These are phyloP conservation scores for Pythium angustatum DNA, from an alignment of 352 stramenopile genomes.

Conservation along the genomic window DNA sequence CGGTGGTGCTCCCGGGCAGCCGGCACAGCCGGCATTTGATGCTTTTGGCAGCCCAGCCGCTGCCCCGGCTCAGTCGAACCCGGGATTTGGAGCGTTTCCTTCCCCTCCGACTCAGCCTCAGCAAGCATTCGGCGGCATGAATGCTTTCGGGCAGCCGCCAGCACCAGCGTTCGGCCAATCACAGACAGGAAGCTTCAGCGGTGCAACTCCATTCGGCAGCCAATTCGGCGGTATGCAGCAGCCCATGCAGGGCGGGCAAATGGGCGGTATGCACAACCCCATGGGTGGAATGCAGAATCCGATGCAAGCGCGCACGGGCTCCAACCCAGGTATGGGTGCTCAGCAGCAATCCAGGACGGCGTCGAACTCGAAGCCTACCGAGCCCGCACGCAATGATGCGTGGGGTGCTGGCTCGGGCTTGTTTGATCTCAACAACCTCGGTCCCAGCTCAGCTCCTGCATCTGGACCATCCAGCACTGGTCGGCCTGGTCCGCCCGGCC, in stretches of 20 bases:
- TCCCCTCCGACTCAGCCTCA: constrained; percentile 34
- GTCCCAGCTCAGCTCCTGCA: constrained; percentile 26
- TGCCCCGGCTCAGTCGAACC: constrained; percentile 30
- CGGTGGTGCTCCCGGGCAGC: constrained; percentile 38
- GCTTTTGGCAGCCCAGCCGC: constrained; percentile 42
- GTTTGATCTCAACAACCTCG: constrained; percentile 80
- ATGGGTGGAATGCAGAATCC: constrained; percentile 41
- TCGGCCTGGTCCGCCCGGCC: constrained; percentile 37
- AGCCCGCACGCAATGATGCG: constrained; percentile 70
- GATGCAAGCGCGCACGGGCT: constrained; percentile 26
- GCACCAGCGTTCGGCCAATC: constrained; percentile 26
- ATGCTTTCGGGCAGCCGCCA: constrained; percentile 46
- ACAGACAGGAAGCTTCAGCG: constrained; percentile 32
- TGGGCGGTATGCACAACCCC: constrained; percentile 45
- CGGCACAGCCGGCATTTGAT: constrained; percentile 54
- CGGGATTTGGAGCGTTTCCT: constrained; percentile 12
- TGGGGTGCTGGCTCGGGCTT: constrained; percentile 80
- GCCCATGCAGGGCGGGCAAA: constrained; percentile 30
- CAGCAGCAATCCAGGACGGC: constrained; percentile 38
- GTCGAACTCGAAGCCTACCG: constrained; percentile 58
- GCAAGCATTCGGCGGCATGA: constrained; percentile 39
- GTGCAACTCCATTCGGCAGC: constrained; percentile 18
- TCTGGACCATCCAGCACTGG: constrained; percentile 16
- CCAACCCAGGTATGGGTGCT: constrained; percentile 28
- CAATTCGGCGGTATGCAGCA: constrained; percentile 26